These are phyloP conservation scores for Cajanus cajan DNA, from an alignment of 306 rosid species.

Conservation along the genomic window DNA sequence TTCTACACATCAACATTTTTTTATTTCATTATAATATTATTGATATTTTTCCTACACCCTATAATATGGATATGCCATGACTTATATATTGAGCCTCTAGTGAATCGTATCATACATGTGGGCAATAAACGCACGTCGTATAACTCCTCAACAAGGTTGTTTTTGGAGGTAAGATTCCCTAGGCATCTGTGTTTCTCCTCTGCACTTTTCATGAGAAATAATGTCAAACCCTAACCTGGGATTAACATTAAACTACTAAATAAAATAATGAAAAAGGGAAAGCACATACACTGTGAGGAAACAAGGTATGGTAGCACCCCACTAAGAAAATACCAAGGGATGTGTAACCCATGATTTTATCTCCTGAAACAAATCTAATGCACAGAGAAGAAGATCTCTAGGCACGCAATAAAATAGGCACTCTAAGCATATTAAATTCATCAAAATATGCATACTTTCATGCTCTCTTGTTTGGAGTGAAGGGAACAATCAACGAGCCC, in stretches of 20 bases:
- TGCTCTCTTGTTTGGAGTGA: constrained; percentile 77
- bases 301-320: constrained; percentile 35
- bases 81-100: neutral
- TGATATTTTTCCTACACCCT: no score
- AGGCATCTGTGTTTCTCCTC: neutral
- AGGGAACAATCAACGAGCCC: constrained; percentile 84
- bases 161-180: neutral
- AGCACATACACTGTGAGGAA: constrained; percentile 3
- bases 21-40: no score
- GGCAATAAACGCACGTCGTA: neutral
- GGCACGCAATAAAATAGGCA: constrained; percentile 32
- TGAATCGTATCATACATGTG: neutral
- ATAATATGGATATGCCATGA: neutral
- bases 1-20: neutral
- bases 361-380: constrained; percentile 73
- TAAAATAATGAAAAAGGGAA: constrained; percentile 19
- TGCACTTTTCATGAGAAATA: neutral
- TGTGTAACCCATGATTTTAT: constrained; percentile 63
- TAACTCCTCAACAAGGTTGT: neutral
- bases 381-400: constrained; percentile 66
- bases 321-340: constrained; percentile 30
- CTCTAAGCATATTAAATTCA: constrained; percentile 33
- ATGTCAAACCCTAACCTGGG: constrained; percentile 28
- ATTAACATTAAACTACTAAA: neutral
- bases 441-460: constrained; percentile 41